Evolutionary conservation across 2,329 filamentous ascomycete species (phyloP), one percentile per base, ranked within the genome.

Genomic region (Fusarium staphyleae): DNA sequence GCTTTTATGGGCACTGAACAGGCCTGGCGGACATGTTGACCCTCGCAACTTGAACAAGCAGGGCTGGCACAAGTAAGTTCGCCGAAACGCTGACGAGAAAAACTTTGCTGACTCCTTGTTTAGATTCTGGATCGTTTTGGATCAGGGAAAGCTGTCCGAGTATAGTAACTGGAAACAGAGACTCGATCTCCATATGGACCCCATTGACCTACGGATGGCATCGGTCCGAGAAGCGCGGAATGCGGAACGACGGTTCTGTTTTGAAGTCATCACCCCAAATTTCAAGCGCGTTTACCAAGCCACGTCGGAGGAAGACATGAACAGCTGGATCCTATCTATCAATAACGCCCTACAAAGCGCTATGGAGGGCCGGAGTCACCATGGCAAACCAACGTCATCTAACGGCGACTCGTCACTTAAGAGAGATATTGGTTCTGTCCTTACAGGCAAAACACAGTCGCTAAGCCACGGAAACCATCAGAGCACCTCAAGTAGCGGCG

Each of bases 111-210:
- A 68, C 40, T 16, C 41, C 24, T 13, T n/a, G 32, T 66, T 4
- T 16, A 96, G 92, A 70, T 99, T 98, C 75, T 99, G 95, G 95
- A 96, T 99, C 60, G 95, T 99, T 2, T 81, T 99, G 36, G 96
- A 98, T 71, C 93, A 96, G 74, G 95, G 95, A 18, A 96, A 95
- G 71, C 81, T 99, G 13, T 97, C 93, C 2, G 95, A 99, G 70
- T 99, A 99, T 75, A 96, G 93, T 71, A 98, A 99, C 72, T 99
- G 95, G 95, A 99, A 99, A 75, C 91, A 99, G 72, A 93, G 87
- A 72, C 83, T 99, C 18, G 95, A 99, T 73, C 79, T 98, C 19
- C 96, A 99, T 72, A 98, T 96, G 86, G 95, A 98, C 2, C 95
- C 95, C 0, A 98, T 99, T 62, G 96, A 99, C 72, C 80, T 99